Evolutionary conservation across 2,329 filamentous ascomycete species (phyloP).

Genomic region (Pseudogymnoascus sp.): DNA sequence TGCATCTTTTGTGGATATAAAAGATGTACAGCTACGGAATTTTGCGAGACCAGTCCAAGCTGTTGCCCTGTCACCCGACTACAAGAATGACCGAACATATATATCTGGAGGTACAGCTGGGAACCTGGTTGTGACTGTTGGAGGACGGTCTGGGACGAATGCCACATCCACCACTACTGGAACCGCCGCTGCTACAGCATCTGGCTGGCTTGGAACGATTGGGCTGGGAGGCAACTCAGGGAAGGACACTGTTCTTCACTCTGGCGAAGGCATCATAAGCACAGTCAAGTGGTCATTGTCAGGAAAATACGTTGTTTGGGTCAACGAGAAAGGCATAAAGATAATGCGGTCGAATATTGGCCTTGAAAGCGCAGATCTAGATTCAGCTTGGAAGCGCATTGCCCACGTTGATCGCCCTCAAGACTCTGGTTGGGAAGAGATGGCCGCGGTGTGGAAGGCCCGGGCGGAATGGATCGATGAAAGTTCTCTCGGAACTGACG

Average conservation of each 20-base stretch:
- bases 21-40: constrained; percentile 85
- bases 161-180: constrained; percentile 77
- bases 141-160: constrained; percentile 68
- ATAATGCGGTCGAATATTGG: constrained; percentile 89
- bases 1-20: constrained; percentile 74
- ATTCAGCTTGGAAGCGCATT: constrained; percentile 89
- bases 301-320: constrained; percentile 87
- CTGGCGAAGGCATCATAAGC: constrained; percentile 83
- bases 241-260: constrained; percentile 79
- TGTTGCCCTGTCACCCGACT: constrained; percentile 90
- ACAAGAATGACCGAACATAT: constrained; percentile 80
- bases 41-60: constrained; percentile 89
- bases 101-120: constrained; percentile 85
- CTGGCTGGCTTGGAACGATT: constrained; percentile 85
- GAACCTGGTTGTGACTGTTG: constrained; percentile 75
- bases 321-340: constrained; percentile 95
- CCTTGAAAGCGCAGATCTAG: constrained; percentile 64
- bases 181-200: constrained; percentile 73
- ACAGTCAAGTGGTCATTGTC: constrained; percentile 92
- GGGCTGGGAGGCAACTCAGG: constrained; percentile 70
- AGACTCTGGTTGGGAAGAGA: constrained; percentile 83
- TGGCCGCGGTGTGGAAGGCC: constrained; percentile 93
- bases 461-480: constrained; percentile 91
- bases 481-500: constrained; percentile 63
- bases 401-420: constrained; percentile 86